Evolutionary conservation across 1,139 yeast species (phyloP), one percentile per base, ranked within the genome.

Genomic region (Taphrina flavorubra): DNA sequence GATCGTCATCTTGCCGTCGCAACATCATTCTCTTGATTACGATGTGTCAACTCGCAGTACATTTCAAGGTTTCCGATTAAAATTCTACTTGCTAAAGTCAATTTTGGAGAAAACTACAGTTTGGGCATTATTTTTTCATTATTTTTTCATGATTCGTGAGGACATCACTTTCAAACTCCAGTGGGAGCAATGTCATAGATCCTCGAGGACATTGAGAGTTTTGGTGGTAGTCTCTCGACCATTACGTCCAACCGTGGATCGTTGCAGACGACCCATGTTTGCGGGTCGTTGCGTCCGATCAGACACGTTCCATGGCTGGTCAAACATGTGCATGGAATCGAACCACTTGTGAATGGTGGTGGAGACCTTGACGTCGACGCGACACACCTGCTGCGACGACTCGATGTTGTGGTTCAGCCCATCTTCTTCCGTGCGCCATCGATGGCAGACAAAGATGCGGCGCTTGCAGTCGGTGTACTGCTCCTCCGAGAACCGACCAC

Each of bases 341-440:
- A 39, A 56, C 60, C 60, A 56, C 47, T 40, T 56, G 60, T 56
- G 60, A 25, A 56, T 56, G 1, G 47, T 40, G 42, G 47, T 40
- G 49, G 42, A 18, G 14, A 56, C 47, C 60, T 56, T 56, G 49
- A 56, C 60, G 36, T 56, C 47, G 6, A 53, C 42, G 13, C 42
- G 20, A 34, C 57, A 53, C 16, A 34, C 39, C 49, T 56, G 60
- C 60, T 53, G 57, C 7, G 60, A 56, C 31, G 46, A 39, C 36
- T 40, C 60, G 36, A 56, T 56, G 25, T 56, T 56, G 49, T 56
- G 60, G 36, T 16, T 37, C 36, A 56, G 36, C 2, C 60, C 60
- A 25, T 56, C 60, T 34, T 56, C 47, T 18, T 40, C 60, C n/a
- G 60, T 56, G n/a, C 60, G 60, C 60, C 60, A 56, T 11, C 60